Base-by-base conservation (phyloP, 805 yeast species). In the Zygoascus biomembranicola region DNA sequence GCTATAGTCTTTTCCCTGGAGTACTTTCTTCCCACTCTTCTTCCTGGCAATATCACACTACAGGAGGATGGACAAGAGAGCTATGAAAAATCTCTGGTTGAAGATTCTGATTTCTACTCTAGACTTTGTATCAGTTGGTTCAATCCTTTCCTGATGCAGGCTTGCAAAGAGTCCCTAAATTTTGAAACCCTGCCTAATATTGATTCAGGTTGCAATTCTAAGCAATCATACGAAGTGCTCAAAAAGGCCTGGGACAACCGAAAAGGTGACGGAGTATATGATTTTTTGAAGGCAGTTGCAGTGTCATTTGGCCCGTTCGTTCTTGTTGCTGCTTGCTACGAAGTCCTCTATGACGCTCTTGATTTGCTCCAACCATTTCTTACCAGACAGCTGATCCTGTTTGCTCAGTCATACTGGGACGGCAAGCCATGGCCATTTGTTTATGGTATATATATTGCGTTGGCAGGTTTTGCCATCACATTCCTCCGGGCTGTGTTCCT, bases 401-500 rank as follows among this genome's bases (percentile, higher is more conserved):
- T 77, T 60, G 84, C 82, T 44, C 72, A 39, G 32, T 76, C 74
- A 23, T 73, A 75, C 56, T 70, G 74, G 51, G 66, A 59, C 14
- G 53, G 59, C 6, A 60, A 63, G 39, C 66, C 70, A 32, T 39
- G 61, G 41, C 94, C 95, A 6, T 69, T 87, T 28, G 77, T 88
- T 1, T 79, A 74, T 61, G 96, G 96, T 31, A 79, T 84, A 56
- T 80, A 85, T 82, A 81, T 88, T 61, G 85, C 90, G 0, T 61
- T 78, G 1, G 78, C 80, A 1, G 88, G 89, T 95, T 87, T 89
- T 63, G 63, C 79, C 4, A 80, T 84, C 2, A 84, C 94, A 9
- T 77, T 87, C n/a, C 63, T 79, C n/a, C 94, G 87, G 70, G 86
- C 95, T 3, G 80, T 83, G 2, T 77, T 80, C 52, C 74, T 85